phyloP scores from a whole-genome alignment of 1,284 basidiomycete species.

The Sanghuangporus weigelae region DNA sequence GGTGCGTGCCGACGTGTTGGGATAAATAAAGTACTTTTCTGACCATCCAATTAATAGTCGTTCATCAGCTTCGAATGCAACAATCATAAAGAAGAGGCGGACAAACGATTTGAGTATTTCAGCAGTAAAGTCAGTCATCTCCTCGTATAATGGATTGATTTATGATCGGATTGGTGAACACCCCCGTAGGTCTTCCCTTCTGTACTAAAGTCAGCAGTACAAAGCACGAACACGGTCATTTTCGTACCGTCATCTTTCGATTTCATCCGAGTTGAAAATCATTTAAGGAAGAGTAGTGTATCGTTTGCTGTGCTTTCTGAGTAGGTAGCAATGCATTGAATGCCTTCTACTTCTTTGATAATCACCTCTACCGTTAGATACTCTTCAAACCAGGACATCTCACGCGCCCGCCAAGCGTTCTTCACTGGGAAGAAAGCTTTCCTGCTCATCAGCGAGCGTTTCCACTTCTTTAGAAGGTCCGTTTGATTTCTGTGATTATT shows the following conservation, averaged over 20 bases:
- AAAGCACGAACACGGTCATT: slow-evolving; percentile 82
- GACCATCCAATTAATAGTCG: slow-evolving; percentile 35
- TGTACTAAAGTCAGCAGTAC: slow-evolving; percentile 86
- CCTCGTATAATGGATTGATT: background rate
- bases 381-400: slow-evolving; percentile 89
- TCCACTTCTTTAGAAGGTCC: slow-evolving; percentile 93
- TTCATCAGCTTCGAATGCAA: slow-evolving; percentile 73
- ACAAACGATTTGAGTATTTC: slow-evolving; percentile 84
- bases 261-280: slow-evolving; percentile 87
- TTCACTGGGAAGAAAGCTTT: slow-evolving; percentile 86
- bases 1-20: slow-evolving; percentile 33
- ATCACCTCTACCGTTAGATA: slow-evolving; percentile 52
- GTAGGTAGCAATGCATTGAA: slow-evolving; percentile 38
- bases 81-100: slow-evolving; percentile 76
- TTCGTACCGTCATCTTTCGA: slow-evolving; percentile 96
- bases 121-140: slow-evolving; percentile 63
- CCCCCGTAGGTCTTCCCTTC: slow-evolving; percentile 81
- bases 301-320: slow-evolving; percentile 86
- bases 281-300: slow-evolving; percentile 74
- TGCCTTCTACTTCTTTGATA: background rate
- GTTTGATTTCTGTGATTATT: slow-evolving; percentile 14
- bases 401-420: slow-evolving; percentile 88
- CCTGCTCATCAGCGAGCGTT: slow-evolving; percentile 90
- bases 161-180: background rate
- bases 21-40: background rate